phyloP scores from a whole-genome alignment of 2,329 filamentous ascomycete genomes.

The Fusarium sp. region DNA sequence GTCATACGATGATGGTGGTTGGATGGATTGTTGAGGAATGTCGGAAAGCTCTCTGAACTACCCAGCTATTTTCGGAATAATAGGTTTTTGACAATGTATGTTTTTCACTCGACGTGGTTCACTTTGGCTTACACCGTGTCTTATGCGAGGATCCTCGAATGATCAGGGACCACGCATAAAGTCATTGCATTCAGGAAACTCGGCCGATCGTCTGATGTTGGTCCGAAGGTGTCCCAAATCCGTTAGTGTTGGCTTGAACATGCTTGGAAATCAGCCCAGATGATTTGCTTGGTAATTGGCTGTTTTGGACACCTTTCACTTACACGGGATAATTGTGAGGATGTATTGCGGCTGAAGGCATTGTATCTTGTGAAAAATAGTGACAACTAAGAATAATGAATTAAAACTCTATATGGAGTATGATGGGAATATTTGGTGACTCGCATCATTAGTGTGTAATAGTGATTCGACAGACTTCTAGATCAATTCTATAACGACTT shows the following conservation, averaged over 20 bases:
- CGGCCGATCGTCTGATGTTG: conserved; percentile 33
- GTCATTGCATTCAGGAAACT: conserved; percentile 5
- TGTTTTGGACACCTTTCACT: conserved; percentile 39
- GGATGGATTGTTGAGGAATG: conserved; percentile 10
- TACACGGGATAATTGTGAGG: background rate
- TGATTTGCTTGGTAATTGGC: conserved; percentile 30
- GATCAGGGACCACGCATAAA: conserved; percentile 7
- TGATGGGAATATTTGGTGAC: background rate
- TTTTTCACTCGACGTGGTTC: background rate
- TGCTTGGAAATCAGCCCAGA: conserved; percentile 35
- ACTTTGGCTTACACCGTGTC: background rate
- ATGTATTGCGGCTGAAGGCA: background rate
- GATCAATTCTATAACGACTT: conserved; percentile 23
- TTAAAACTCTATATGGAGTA: background rate
- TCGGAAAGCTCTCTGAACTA: background rate
- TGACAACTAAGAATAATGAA: background rate
- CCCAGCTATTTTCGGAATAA: no score
- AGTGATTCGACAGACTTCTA: conserved; percentile 20
- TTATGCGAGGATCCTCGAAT: background rate
- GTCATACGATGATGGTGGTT: conserved; percentile 23
- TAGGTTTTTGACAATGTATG: no score
- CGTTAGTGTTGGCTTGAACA: conserved; percentile 4
- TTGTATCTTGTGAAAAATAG: background rate
- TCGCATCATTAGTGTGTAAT: background rate
- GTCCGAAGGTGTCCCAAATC: conserved; percentile 13